Base-by-base conservation (phyloP, 106 monocot genomes). In the Dendrobium nobile region DNA sequence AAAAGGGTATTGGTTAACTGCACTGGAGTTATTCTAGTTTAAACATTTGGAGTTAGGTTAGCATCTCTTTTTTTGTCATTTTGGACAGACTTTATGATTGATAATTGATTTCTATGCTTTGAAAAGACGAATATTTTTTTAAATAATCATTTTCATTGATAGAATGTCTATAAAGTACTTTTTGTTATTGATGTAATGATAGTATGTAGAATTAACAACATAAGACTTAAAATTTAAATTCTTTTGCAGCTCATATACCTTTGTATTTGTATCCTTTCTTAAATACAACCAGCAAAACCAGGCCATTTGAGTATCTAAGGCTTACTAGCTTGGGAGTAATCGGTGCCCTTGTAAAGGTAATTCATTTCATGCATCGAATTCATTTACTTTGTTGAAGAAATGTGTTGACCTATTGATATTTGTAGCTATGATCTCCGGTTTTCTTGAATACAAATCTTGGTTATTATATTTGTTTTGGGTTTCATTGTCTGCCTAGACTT, bases 311-410 rank as follows among this genome's bases (percentile, higher is more conserved):
- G 84, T 95, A 92, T 80, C 79, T 98, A 77, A 88, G 98, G 79
- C 92, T 98, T 73, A 95, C 98, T 26, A 99, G 98, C 83, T 84
- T 99, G 83, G 98, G 98, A 70, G 98, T 99, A 59, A 99, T 99
- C 70, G 95, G 98, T 18, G 92, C 98, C 13, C 98, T 99, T 82
- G 95, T 95, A 41, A 99, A 99, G 98, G 98, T 99, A 91, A n/a
- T 65, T 79, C 0, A 28, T 11, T 13, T 77, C 64, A 33, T 47
- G 68, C 11, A 18, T 26, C 70, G 37, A 16, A 20, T 2, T 75
- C 7, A 73, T 73, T 41, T 37, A 73, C 22, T 41, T 74, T 0
- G 5, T 74, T 74, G 19, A 44, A 15, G 13, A 72, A 28, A 9
- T 74, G 19, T 74, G 41, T 74, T 44, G 37, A 37, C 37, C 37